Evolutionary conservation across 495 filamentous ascomycete genomes (phyloP).

Genomic region (Penicillium ucsense): DNA sequence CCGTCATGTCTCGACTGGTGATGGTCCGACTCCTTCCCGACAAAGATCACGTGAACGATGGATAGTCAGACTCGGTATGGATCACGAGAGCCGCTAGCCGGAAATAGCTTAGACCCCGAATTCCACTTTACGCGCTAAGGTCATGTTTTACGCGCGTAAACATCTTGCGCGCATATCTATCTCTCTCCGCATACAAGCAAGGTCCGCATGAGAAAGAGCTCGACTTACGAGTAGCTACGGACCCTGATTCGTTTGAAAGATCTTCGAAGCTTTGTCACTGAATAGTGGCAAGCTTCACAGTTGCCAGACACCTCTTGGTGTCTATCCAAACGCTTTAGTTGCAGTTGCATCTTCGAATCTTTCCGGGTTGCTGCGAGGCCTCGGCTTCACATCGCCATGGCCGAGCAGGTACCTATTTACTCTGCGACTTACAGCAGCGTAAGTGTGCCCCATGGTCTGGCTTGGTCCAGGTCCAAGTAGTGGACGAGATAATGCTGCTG

Average conservation of each 20-base stretch:
- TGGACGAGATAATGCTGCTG: too few species aligned
- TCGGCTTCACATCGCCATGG: slow-evolving; percentile 29
- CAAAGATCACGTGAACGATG: slow-evolving; percentile 18
- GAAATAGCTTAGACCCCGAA: slow-evolving; percentile 20
- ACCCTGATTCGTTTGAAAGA: too few species aligned
- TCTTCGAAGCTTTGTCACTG: too few species aligned
- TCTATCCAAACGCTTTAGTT: slow-evolving; percentile 1
- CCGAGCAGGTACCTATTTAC: slow-evolving; percentile 49
- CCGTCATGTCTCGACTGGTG: slow-evolving; percentile 22
- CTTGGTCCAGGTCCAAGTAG: too few species aligned
- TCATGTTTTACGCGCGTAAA: background rate
- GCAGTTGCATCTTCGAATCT: slow-evolving; percentile 12
- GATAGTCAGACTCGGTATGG: slow-evolving; percentile 1
- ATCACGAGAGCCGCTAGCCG: slow-evolving; percentile 5
- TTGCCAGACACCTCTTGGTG: too few species aligned
- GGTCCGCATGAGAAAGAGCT: too few species aligned
- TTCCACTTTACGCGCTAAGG: slow-evolving; percentile 21
- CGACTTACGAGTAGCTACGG: too few species aligned
- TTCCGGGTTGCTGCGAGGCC: slow-evolving; percentile 12
- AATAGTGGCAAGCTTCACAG: too few species aligned
- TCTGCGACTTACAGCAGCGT: slow-evolving; percentile 93
- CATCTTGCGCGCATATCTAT: too few species aligned
- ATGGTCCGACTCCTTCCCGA: slow-evolving; percentile 23
- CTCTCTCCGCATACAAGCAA: too few species aligned
- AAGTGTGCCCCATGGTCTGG: slow-evolving; percentile 22